Evolutionary conservation across 2,329 filamentous ascomycete genomes (phyloP).

Genomic region (Cytospora leucostoma): DNA sequence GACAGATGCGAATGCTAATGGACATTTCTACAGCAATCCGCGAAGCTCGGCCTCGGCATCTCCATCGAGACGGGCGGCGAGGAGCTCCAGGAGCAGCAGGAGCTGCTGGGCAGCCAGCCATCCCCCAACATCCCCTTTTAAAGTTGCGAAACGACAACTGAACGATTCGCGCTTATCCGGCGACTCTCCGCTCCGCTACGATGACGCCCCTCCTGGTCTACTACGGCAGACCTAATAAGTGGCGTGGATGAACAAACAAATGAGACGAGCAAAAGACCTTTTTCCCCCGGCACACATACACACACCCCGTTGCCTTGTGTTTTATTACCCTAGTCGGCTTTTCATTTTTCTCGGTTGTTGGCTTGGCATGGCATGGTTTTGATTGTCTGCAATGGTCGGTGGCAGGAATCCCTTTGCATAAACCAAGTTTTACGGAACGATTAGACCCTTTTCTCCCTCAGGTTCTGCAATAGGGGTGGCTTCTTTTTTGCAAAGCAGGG

Average conservation of each 20-base stretch:
- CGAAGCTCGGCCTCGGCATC: conserved; percentile 92
- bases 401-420: conserved; percentile 21
- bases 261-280: conserved; percentile 16
- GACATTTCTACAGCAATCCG: conserved; percentile 68
- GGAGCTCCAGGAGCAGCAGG: conserved; percentile 84
- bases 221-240: conserved; percentile 19
- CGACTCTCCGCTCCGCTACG: conserved; percentile 33
- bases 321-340: conserved; percentile 12
- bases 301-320: conserved; percentile 9
- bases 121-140: conserved; percentile 68
- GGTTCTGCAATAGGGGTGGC: neutral
- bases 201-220: conserved; percentile 16
- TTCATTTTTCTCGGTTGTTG: conserved; percentile 15
- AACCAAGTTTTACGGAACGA: conserved; percentile 18
- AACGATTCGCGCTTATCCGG: conserved; percentile 12
- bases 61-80: conserved; percentile 85
- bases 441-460: conserved; percentile 21
- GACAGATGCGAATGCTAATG: conserved; percentile 30
- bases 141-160: conserved; percentile 30
- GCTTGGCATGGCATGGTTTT: conserved; percentile 26
- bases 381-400: conserved; percentile 6
- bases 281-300: neutral
- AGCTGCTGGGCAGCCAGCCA: conserved; percentile 56
- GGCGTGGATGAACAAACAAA: conserved; percentile 19
- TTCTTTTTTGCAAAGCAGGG: conserved; percentile 11